Percentiles rank a stretch among this genome's conserved stretches.
phyloP scores from a whole-genome alignment of 2,329 filamentous ascomycete genomes.

The Fusarium graminum region DNA sequence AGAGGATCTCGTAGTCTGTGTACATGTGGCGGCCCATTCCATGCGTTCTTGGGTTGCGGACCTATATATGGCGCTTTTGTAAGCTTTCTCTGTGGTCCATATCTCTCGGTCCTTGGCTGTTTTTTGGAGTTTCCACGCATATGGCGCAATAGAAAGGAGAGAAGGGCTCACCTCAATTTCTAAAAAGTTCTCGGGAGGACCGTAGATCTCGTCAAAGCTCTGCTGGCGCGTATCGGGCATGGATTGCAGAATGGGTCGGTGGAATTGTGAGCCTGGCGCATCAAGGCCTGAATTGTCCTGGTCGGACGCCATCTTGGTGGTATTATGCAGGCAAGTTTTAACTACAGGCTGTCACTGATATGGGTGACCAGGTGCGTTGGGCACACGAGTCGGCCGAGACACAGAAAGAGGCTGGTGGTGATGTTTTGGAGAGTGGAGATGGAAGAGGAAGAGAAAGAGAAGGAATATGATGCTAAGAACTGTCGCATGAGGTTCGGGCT shows the following conservation, averaged over 20 bases:
- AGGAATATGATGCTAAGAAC: constrained; percentile 15
- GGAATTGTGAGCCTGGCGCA: constrained; percentile 53
- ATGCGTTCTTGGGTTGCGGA: constrained; percentile 92
- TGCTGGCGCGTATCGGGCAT: constrained; percentile 85
- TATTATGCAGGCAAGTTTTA: constrained; percentile 23
- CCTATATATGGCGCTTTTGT: constrained; percentile 64
- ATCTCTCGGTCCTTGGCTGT: not conserved
- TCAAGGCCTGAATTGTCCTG: constrained; percentile 53
- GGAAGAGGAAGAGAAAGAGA: constrained; percentile 7
- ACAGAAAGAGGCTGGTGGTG: constrained; percentile 18
- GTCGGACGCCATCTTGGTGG: constrained; percentile 59
- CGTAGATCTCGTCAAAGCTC: constrained; percentile 99
- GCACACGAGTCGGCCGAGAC: not conserved
- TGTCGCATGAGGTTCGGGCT: constrained; percentile 33
- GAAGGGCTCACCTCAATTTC: constrained; percentile 84
- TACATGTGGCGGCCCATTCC: constrained; percentile 97
- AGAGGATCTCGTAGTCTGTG: constrained; percentile 98
- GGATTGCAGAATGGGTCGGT: constrained; percentile 71
- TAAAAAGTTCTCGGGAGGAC: constrained; percentile 97
- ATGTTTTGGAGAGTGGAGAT: constrained; percentile 23
- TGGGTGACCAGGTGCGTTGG: not conserved
- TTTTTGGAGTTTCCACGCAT: not conserved
- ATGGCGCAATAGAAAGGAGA: constrained; percentile 1
- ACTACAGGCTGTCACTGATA: not conserved
- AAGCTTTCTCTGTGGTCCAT: constrained; percentile 10